Percentiles rank a stretch among this genome's conserved stretches.
Conservation (phyloP, 441 rosid genomes). For the Breynia disticha region DNA sequence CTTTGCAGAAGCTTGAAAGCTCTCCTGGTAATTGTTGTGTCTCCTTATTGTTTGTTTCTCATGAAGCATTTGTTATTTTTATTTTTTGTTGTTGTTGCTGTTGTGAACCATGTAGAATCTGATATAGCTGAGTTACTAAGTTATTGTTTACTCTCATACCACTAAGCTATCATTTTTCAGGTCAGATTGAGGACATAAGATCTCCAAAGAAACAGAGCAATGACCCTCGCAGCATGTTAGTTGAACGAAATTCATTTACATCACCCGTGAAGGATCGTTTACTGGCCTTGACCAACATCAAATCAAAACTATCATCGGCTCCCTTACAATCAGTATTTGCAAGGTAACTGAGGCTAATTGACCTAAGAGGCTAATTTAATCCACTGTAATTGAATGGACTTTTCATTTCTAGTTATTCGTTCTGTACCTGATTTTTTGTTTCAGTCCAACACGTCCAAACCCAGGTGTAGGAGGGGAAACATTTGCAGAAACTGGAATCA, state of each 20-base stretch:
- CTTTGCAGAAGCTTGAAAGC: conserved; percentile 53
- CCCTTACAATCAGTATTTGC: conserved; percentile 98
- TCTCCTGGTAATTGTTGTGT: conserved; percentile 43
- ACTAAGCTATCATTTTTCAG: conserved; percentile 28
- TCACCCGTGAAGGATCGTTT: conserved; percentile 95
- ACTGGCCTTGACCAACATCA: conserved; percentile 49
- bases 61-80: neutral
- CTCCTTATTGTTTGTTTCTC: neutral
- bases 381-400: conserved; percentile 3
- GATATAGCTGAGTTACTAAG: neutral
- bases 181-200: conserved; percentile 73
- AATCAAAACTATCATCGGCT: conserved; percentile 71
- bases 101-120: too few species aligned
- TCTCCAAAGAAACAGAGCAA: conserved; percentile 72
- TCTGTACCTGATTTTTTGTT: conserved; percentile 15
- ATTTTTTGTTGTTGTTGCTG: neutral
- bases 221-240: conserved; percentile 79
- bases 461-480: conserved; percentile 99
- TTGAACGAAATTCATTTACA: conserved; percentile 81
- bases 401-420: conserved; percentile 7
- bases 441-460: conserved; percentile 89
- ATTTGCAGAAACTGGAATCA: conserved; percentile 97
- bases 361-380: conserved; percentile 4
- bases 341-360: conserved; percentile 37
- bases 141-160: neutral